Evolutionary conservation across 441 rosid genomes (phyloP).

Genomic region (Gossypium gossypioides): DNA sequence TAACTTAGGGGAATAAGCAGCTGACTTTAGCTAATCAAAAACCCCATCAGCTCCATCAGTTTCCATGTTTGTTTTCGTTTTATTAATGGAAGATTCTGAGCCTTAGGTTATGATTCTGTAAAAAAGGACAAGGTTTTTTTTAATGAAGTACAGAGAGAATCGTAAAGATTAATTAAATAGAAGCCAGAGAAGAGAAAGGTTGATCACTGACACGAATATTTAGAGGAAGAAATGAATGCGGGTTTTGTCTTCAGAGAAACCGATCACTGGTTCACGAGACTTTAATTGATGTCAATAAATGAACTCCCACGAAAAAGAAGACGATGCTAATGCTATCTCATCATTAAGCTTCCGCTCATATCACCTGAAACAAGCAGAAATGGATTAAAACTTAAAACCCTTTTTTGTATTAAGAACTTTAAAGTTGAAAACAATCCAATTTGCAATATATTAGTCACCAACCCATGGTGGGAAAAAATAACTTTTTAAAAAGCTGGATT

Average conservation of each 20-base stretch:
- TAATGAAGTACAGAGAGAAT: background rate
- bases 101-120: slow-evolving; percentile 14
- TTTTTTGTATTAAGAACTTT: background rate
- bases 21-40: background rate
- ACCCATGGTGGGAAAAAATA: background rate
- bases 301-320: slow-evolving; percentile 3
- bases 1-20: background rate
- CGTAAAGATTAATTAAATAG: background rate
- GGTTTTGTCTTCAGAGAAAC: slow-evolving; percentile 13
- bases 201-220: slow-evolving; percentile 19
- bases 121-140: background rate
- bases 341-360: slow-evolving; percentile 4
- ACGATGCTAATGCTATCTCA: background rate
- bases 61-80: background rate
- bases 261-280: slow-evolving; percentile 32
- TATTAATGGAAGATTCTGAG: background rate
- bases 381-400: background rate
- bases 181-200: slow-evolving; percentile 7
- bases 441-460: background rate
- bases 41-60: background rate
- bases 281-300: slow-evolving; percentile 39
- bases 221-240: slow-evolving; percentile 19
- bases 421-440: background rate
- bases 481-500: background rate
- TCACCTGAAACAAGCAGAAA: slow-evolving; percentile 13